phyloP scores from a whole-genome alignment of 768 basidiomycete species.

The Calocera viscosa region DNA sequence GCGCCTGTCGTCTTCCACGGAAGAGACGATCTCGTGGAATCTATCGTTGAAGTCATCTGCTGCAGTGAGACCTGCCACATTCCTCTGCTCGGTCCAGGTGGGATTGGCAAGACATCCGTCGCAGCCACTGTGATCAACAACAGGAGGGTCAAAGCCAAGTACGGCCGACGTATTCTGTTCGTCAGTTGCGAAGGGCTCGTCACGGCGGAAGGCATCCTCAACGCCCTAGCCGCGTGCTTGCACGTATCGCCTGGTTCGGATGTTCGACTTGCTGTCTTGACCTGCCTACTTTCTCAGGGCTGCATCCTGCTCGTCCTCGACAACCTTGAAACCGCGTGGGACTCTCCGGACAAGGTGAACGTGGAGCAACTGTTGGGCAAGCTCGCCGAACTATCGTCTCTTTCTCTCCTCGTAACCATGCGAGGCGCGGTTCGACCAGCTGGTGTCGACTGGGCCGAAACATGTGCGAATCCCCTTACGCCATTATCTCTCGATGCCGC shows the following conservation, averaged over 20 bases:
- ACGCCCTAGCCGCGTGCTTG: conserved; percentile 21
- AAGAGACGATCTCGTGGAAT: conserved; percentile 13
- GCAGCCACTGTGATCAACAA: conserved; percentile 28
- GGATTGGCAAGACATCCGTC: conserved; percentile 33
- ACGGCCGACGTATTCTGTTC: conserved; percentile 24
- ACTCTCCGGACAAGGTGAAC: conserved; percentile 19
- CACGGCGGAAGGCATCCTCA: conserved; percentile 21
- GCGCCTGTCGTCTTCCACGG: conserved; percentile 14
- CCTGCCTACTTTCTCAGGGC: conserved; percentile 17
- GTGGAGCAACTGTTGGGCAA: conserved; percentile 22
- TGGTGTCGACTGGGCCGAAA: conserved; percentile 6
- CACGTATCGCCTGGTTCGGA: conserved; percentile 18
- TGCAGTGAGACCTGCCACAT: neutral
- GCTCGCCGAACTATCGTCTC: conserved; percentile 22
- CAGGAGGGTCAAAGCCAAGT: conserved; percentile 19
- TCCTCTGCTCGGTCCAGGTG: conserved; percentile 25
- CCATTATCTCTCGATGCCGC: conserved; percentile 14
- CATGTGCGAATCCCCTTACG: neutral
- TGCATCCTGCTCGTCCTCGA: conserved; percentile 29
- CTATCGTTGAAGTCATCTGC: conserved; percentile 11
- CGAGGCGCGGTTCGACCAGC: conserved; percentile 15
- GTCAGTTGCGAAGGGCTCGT: conserved; percentile 29
- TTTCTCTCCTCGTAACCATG: conserved; percentile 30
- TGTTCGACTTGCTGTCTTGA: conserved; percentile 20
- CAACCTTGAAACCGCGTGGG: conserved; percentile 35